Conservation (phyloP, 129 eudicot genomes). For the Saposhnikovia divaricata region DNA sequence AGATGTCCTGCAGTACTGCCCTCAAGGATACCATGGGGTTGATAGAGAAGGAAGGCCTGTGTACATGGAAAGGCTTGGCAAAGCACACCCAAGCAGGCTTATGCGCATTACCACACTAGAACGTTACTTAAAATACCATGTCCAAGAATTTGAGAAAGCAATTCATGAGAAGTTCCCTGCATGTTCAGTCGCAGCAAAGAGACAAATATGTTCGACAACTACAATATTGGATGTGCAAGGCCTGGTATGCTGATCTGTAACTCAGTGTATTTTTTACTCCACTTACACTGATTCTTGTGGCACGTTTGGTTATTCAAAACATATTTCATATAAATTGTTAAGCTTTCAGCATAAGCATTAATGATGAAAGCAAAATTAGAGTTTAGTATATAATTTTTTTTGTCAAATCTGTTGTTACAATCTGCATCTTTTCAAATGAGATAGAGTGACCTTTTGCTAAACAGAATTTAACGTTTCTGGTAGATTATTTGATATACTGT, state of each 20-base stretch:
- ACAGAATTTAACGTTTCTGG: not conserved
- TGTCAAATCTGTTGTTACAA: not conserved
- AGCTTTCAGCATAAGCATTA: not conserved
- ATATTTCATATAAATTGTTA: not conserved
- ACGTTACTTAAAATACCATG: conserved; percentile 72
- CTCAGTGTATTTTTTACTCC: not conserved
- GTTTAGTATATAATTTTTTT: not conserved
- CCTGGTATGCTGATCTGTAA: conserved; percentile 45
- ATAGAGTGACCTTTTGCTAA: not conserved
- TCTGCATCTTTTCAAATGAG: conserved; percentile 8
- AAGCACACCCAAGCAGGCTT: conserved; percentile 71
- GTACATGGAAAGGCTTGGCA: conserved; percentile 84
- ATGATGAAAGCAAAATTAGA: not conserved
- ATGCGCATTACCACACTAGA: conserved; percentile 72
- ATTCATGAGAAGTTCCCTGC: conserved; percentile 72
- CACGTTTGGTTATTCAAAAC: not conserved
- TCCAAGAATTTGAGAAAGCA: conserved; percentile 79
- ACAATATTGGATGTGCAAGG: conserved; percentile 88
- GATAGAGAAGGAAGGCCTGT: conserved; percentile 84
- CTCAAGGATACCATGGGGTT: conserved; percentile 98
- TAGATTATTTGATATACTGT: conserved; percentile 9
- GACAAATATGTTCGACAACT: conserved; percentile 65
- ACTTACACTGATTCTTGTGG: not conserved
- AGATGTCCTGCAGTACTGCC: conserved; percentile 73
- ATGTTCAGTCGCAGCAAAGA: conserved; percentile 79